These are phyloP conservation scores for Talaromyces rugulosus DNA, from an alignment of 2,329 filamentous ascomycete species.

Conservation along the genomic window DNA sequence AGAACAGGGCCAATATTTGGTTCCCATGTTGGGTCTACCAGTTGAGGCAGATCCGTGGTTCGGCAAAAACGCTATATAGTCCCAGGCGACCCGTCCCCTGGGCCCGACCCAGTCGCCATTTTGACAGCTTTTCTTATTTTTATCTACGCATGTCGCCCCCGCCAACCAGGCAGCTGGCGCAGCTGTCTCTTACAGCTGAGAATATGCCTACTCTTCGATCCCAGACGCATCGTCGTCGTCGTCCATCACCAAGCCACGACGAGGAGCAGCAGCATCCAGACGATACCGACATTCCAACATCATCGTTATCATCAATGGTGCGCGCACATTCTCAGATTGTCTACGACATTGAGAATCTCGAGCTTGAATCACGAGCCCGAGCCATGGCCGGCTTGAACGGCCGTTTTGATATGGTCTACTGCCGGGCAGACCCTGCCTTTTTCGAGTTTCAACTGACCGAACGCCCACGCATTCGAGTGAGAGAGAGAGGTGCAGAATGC, in stretches of 20 bases:
- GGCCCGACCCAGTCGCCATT: conserved; percentile 1
- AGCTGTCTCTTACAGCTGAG: conserved; percentile 32
- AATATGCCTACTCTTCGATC: conserved; percentile 28
- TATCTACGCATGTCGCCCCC: conserved; percentile 30
- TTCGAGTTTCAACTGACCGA: conserved; percentile 37
- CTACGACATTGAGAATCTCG: conserved; percentile 30
- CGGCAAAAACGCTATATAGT: neutral
- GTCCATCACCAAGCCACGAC: conserved; percentile 9
- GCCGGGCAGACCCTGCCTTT: conserved; percentile 24
- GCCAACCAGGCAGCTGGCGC: conserved; percentile 35
- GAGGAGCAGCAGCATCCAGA: conserved; percentile 5
- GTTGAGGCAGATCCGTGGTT: neutral
- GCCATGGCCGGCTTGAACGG: conserved; percentile 31
- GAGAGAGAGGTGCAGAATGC: conserved; percentile 27
- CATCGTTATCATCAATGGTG: conserved; percentile 18
- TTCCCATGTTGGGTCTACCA: conserved; percentile 1
- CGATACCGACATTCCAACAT: conserved; percentile 13
- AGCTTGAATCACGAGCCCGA: conserved; percentile 26
- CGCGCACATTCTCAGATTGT: conserved; percentile 30
- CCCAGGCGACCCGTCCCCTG: neutral
- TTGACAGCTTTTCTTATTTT: conserved; percentile 7
- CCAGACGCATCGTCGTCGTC: conserved; percentile 21
- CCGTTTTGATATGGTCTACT: conserved; percentile 32
- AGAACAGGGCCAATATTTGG: neutral
- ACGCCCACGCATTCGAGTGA: conserved; percentile 30